These are phyloP conservation scores for Cutaneotrichosporon cavernicola DNA, from an alignment of 1,284 basidiomycete species.

Conservation along the genomic window DNA sequence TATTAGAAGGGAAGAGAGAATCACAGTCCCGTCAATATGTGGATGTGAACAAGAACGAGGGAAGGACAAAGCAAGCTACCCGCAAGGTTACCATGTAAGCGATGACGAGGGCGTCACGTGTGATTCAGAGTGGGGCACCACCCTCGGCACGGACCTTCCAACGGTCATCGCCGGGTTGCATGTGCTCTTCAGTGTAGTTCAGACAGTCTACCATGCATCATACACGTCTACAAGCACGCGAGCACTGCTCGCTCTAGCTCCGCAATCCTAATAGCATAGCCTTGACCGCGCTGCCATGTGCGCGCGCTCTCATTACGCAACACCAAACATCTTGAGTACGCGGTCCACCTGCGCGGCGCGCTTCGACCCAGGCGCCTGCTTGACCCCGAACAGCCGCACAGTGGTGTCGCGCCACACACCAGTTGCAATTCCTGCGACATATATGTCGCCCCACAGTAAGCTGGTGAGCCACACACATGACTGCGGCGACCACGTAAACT, in stretches of 20 bases:
- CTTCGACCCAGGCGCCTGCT: conserved; percentile 61
- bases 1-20: not conserved
- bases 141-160: conserved; percentile 1
- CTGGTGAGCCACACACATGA: conserved; percentile 86
- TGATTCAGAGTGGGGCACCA: not conserved
- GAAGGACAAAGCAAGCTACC: not conserved
- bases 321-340: conserved; percentile 49
- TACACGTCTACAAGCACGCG: not conserved
- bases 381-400: conserved; percentile 82
- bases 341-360: conserved; percentile 44
- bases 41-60: not conserved
- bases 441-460: conserved; percentile 88
- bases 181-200: not conserved
- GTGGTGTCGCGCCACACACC: conserved; percentile 84
- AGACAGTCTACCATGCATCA: not conserved
- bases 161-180: not conserved
- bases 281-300: not conserved
- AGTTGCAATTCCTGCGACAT: conserved; percentile 74
- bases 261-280: not conserved
- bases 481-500: conserved; percentile 86
- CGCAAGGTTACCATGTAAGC: not conserved
- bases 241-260: not conserved
- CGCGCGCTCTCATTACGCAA: conserved; percentile 26
- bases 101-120: conserved; percentile 3
- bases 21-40: not conserved